Conservation (phyloP, 208 protist genomes). For the Spongospora subterranea region DNA sequence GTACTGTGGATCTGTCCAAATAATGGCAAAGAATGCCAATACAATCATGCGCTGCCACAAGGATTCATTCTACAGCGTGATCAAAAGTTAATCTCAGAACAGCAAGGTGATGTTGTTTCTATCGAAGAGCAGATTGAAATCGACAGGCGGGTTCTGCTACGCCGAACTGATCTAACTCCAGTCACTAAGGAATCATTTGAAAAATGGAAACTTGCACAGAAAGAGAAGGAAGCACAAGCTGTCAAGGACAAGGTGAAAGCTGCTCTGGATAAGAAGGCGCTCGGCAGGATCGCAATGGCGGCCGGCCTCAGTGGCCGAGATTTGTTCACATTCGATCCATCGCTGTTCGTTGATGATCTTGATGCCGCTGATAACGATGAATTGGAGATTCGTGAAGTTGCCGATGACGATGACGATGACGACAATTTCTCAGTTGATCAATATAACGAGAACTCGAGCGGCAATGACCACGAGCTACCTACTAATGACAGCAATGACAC, state of each 20-base stretch:
- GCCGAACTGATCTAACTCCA: slow-evolving; percentile 1
- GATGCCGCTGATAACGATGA: slow-evolving; percentile 37
- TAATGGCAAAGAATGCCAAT: slow-evolving; percentile 55
- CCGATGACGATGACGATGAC: slow-evolving; percentile 33
- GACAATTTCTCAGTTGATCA: too few relatives aligned
- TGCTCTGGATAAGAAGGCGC: slow-evolving; percentile 50
- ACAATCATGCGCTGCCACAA: slow-evolving; percentile 11
- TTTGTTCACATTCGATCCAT: slow-evolving; percentile 53
- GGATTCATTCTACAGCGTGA: slow-evolving; percentile 50
- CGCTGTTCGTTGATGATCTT: slow-evolving; percentile 49
- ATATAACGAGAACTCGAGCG: too few relatives aligned
- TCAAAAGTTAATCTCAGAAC: not conserved
- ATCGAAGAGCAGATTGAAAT: slow-evolving; percentile 54
- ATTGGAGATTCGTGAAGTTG: not conserved
- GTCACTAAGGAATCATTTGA: slow-evolving; percentile 50
- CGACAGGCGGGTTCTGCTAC: not conserved
- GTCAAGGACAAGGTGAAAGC: slow-evolving; percentile 50
- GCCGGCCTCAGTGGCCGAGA: slow-evolving; percentile 40
- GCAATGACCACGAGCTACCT: too few relatives aligned
- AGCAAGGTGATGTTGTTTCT: not conserved
- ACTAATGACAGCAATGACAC: too few relatives aligned
- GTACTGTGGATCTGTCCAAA: slow-evolving; percentile 18
- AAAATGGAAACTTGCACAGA: slow-evolving; percentile 50
- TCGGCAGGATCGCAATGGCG: not conserved
- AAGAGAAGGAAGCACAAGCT: slow-evolving; percentile 13